Conservation (phyloP, 306 rosid species). For the Rosa multiflora region DNA sequence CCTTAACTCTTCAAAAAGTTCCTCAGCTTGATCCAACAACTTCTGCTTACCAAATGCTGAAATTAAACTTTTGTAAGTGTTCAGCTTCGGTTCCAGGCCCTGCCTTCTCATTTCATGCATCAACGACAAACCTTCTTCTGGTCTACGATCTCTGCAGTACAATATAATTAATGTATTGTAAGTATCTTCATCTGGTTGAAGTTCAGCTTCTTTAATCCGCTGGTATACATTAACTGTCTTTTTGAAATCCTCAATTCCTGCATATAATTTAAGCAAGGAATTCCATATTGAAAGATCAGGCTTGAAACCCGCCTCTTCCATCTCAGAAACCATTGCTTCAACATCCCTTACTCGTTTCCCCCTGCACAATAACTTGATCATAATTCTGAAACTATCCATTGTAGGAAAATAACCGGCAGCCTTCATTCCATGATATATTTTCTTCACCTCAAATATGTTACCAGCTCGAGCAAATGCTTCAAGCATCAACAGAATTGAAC, state of each 20-base stretch:
- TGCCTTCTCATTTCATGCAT: constrained; percentile 79
- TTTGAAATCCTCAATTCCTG: constrained; percentile 64
- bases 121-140: constrained; percentile 81
- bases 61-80: constrained; percentile 87
- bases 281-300: constrained; percentile 83
- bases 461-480: constrained; percentile 86
- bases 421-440: constrained; percentile 91
- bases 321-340: constrained; percentile 74
- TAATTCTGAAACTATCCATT: constrained; percentile 77
- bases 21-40: constrained; percentile 72
- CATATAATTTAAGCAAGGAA: constrained; percentile 67
- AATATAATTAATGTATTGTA: constrained; percentile 69
- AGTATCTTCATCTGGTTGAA: constrained; percentile 76
- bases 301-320: constrained; percentile 83
- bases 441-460: constrained; percentile 83
- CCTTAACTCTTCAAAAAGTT: constrained; percentile 86
- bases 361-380: constrained; percentile 69
- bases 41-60: constrained; percentile 78
- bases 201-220: constrained; percentile 60
- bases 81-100: constrained; percentile 71
- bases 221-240: constrained; percentile 57
- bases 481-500: constrained; percentile 82
- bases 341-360: constrained; percentile 73
- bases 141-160: constrained; percentile 88
- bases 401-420: constrained; percentile 93